These are phyloP conservation scores for Bothriochloa decipiens DNA, from an alignment of 176 grass and related monocot genomes.

Conservation along the genomic window DNA sequence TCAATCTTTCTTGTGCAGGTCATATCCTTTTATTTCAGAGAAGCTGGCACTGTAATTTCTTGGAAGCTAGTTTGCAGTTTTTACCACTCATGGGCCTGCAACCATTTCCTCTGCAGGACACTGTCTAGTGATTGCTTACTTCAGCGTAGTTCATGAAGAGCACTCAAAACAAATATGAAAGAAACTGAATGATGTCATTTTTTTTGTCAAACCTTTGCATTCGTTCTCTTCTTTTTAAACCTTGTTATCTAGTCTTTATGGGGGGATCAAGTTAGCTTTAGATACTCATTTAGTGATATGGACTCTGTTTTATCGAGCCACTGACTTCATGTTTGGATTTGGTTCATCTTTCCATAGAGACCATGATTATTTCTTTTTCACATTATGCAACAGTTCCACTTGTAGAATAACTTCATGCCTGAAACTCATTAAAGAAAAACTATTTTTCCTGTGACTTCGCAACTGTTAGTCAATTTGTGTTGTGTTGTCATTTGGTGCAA, in stretches of 20 bases:
- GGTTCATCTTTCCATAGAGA: neutral
- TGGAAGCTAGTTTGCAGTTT: neutral
- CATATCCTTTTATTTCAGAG: constrained; percentile 75
- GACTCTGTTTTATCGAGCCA: neutral
- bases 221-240: neutral
- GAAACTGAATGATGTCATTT: neutral
- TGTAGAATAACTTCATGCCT: neutral
- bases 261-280: neutral
- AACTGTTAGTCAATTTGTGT: neutral
- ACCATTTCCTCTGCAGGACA: neutral
- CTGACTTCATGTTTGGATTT: neutral
- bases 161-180: neutral
- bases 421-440: neutral
- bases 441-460: no score
- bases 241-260: neutral
- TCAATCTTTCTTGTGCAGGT: constrained; percentile 56
- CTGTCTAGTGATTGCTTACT: neutral
- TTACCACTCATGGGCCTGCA: neutral
- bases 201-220: neutral
- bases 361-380: neutral
- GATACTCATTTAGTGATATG: neutral
- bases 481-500: neutral
- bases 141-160: neutral
- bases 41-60: neutral
- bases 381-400: neutral